Percentiles rank a stretch among this genome's conserved stretches.
These are phyloP conservation scores for Chloris gayana DNA, from an alignment of 176 grass and related monocot species.

Conservation along the genomic window DNA sequence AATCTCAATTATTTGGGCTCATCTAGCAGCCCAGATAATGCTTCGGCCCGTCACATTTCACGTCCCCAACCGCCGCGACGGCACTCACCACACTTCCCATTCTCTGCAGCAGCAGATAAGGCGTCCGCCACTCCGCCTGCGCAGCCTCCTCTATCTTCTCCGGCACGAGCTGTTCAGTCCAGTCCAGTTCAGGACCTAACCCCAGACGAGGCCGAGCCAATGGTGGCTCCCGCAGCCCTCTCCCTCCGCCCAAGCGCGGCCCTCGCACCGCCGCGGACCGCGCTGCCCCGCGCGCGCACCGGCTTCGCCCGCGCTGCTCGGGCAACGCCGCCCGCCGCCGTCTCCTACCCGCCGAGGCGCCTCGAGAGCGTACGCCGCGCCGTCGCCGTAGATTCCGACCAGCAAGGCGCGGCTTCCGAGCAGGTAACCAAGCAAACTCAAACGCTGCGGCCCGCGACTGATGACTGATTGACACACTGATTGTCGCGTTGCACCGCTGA, in stretches of 20 bases:
- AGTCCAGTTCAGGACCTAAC: background rate
- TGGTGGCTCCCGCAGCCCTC: slow-evolving; percentile 69
- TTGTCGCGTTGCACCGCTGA: background rate
- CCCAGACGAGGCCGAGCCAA: slow-evolving; percentile 15
- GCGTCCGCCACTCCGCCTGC: background rate
- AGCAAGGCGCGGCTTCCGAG: slow-evolving; percentile 51
- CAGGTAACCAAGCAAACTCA: slow-evolving; percentile 34
- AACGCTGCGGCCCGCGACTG: background rate
- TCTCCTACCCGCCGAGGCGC: slow-evolving; percentile 16
- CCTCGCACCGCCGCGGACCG: slow-evolving; percentile 25
- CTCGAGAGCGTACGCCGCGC: slow-evolving; percentile 36
- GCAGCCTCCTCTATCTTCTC: slow-evolving; percentile 14
- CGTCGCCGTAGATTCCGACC: slow-evolving; percentile 63
- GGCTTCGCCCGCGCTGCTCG: slow-evolving; percentile 26
- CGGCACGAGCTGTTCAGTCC: background rate
- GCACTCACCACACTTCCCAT: background rate
- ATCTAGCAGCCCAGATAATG: too few species aligned
- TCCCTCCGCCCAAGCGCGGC: slow-evolving; percentile 58
- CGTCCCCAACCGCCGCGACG: background rate
- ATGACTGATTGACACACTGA: background rate
- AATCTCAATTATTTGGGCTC: background rate
- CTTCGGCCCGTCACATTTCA: background rate
- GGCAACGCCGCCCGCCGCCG: slow-evolving; percentile 3
- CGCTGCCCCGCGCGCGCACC: slow-evolving; percentile 15
- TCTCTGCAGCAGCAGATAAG: slow-evolving; percentile 59